Conservation (phyloP, 2,329 filamentous ascomycete genomes). For the Talaromyces pinophilus region DNA sequence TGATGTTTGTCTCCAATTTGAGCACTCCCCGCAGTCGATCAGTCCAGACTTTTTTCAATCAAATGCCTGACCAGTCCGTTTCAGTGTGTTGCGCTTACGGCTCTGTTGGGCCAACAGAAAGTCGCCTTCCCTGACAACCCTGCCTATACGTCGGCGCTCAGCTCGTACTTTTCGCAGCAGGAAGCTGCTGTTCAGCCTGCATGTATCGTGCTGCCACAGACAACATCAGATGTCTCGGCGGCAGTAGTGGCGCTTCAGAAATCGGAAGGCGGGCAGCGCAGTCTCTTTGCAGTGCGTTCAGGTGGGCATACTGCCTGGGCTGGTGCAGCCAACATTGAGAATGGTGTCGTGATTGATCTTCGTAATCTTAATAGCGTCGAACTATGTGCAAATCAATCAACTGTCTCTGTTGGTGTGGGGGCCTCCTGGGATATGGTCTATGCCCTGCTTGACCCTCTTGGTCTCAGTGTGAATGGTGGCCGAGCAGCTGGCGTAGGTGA, state of each 20-base stretch:
- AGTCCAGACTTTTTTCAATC: background rate
- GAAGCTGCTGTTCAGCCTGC: constrained; percentile 14
- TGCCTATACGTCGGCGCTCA: constrained; percentile 5
- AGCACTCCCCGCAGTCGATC: background rate
- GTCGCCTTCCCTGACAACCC: constrained; percentile 4
- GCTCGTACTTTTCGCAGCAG: constrained; percentile 16
- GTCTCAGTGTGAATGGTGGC: constrained; percentile 10
- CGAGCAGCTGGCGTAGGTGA: constrained; percentile 8
- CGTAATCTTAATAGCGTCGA: constrained; percentile 3
- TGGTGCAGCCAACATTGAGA: constrained; percentile 44
- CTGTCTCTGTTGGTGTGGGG: constrained; percentile 14
- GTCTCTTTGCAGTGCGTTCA: constrained; percentile 41
- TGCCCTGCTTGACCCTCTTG: background rate
- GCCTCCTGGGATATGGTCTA: constrained; percentile 19
- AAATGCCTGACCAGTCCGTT: constrained; percentile 9
- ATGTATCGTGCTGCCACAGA: constrained; percentile 17
- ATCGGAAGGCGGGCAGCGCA: background rate
- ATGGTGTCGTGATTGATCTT: constrained; percentile 49
- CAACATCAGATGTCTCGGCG: constrained; percentile 17
- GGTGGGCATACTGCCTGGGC: constrained; percentile 47
- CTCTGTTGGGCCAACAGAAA: constrained; percentile 15
- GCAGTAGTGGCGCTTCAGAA: constrained; percentile 11
- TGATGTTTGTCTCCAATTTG: background rate
- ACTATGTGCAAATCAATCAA: background rate
- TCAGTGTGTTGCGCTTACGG: constrained; percentile 3